A percentile compares a stretch with the other conserved stretches of the same genome.
These are phyloP conservation scores for Cetraspora pellucida DNA, from an alignment of 192 early-diverging fungal species.

Conservation along the genomic window DNA sequence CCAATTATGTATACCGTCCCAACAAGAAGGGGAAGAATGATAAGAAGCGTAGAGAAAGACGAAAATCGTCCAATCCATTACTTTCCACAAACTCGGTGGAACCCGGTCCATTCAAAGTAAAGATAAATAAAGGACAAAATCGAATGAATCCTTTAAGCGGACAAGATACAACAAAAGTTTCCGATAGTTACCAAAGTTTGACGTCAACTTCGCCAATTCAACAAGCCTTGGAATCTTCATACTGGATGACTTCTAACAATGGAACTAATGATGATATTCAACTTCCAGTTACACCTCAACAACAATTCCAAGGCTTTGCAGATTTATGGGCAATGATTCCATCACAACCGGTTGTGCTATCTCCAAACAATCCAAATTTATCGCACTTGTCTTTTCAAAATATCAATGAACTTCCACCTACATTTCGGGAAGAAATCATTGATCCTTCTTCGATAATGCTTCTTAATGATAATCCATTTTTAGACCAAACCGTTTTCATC, in stretches of 20 bases:
- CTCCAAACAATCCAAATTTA: neutral
- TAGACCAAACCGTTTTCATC: too few species aligned
- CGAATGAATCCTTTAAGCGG: neutral
- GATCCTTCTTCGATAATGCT: neutral
- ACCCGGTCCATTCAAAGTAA: neutral
- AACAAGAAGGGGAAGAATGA: constrained; percentile 29
- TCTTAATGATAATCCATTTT: too few species aligned
- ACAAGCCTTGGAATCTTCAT: neutral
- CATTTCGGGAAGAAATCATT: neutral
- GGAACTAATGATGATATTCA: too few species aligned
- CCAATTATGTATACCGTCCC: constrained; percentile 26
- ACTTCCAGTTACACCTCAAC: too few species aligned
- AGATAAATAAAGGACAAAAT: constrained; percentile 9
- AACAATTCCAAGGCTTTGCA: neutral
- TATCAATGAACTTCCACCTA: neutral
- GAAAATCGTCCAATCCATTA: neutral
- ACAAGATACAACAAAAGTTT: neutral
- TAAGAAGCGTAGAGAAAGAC: neutral
- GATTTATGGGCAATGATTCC: neutral
- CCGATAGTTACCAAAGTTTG: neutral
- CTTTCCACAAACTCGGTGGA: neutral
- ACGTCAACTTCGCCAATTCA: neutral
- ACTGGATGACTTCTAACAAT: too few species aligned
- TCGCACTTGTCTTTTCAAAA: neutral
- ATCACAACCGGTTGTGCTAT: neutral